Base-by-base conservation (phyloP, 306 rosid species). In the Malus sylvestris region DNA sequence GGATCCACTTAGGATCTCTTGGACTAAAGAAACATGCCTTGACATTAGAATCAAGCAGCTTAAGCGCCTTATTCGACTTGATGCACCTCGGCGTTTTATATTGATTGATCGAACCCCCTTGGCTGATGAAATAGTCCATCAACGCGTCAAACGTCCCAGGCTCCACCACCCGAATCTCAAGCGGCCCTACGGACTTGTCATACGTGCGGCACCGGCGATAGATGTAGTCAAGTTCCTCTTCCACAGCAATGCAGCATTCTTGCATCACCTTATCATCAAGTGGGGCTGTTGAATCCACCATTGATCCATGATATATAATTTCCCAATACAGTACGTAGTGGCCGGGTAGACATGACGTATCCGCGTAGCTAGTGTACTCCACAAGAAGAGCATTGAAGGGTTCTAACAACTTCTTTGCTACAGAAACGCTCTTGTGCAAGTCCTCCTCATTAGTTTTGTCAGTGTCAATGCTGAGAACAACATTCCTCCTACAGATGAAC, bases 291-390 rank as follows among this genome's bases (percentile, higher is more conserved):
- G 32, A 29, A 29, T 25, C 46, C 42, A 72, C 53, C 7, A 45
- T 18, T 20, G 25, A 19, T 33, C 87, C 89, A 4, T 74, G 83
- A 20, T 69, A 42, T 1, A 82, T 84, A 65, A 93, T 89, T 70
- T 93, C 97, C 98, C 98, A 93, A 53, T 77, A 93, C 85, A 93
- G 64, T 33, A 93, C 90, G 71, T 93, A 93, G 90, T 90, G 97
- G 35, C 97, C 97, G 2, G 98, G 93, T 14, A 85, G 76, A 4
- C 88, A 74, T 33, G 86, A 88, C 4, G 98, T 82, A 6, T 93
- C 98, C 0, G 92, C 87, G 42, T 72, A 88, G 82, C 93, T 93
- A 0, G 98, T 93, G 93, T 93, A 93, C 67, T 88, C 98, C 83
- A 87, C 87, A 42, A 93, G 82, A 16, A 93, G 85, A 14, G 87